phyloP scores from a whole-genome alignment of 768 basidiomycete species.

The Boletus rubropictus region DNA sequence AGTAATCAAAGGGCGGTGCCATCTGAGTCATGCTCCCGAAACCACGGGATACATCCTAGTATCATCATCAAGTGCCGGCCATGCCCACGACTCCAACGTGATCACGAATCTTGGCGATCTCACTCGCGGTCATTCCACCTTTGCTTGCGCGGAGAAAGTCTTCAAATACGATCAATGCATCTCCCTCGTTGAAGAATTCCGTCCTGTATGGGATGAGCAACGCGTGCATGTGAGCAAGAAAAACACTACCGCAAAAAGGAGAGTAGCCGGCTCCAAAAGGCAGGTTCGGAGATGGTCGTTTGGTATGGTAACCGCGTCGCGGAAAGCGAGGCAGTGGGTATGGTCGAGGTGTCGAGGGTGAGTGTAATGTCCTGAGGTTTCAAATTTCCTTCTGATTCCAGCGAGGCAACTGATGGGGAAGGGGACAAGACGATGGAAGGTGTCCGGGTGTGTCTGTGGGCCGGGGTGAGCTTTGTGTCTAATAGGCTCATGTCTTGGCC shows the following conservation, averaged over 20 bases:
- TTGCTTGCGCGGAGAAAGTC: constrained; percentile 81
- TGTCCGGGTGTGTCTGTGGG: constrained; percentile 53
- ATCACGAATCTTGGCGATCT: constrained; percentile 92
- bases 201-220: constrained; percentile 33
- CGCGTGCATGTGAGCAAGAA: background rate
- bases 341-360: constrained; percentile 55
- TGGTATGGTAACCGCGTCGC: constrained; percentile 28
- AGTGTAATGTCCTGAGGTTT: constrained; percentile 58
- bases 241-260: constrained; percentile 50
- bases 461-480: constrained; percentile 27
- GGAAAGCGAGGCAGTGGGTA: constrained; percentile 40
- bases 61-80: constrained; percentile 59
- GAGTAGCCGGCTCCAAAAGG: constrained; percentile 72
- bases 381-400: constrained; percentile 34
- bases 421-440: constrained; percentile 78
- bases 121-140: constrained; percentile 69
- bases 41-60: background rate
- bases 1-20: constrained; percentile 1
- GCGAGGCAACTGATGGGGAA: constrained; percentile 50
- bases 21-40: constrained; percentile 3
- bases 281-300: constrained; percentile 62
- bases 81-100: constrained; percentile 81
- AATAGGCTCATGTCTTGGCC: constrained; percentile 16
- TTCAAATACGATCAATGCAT: constrained; percentile 75
- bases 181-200: constrained; percentile 58